Evolutionary conservation across 2,329 filamentous ascomycete genomes (phyloP), one percentile per base, ranked within the genome.

Genomic region (Akanthomyces lecanii): DNA sequence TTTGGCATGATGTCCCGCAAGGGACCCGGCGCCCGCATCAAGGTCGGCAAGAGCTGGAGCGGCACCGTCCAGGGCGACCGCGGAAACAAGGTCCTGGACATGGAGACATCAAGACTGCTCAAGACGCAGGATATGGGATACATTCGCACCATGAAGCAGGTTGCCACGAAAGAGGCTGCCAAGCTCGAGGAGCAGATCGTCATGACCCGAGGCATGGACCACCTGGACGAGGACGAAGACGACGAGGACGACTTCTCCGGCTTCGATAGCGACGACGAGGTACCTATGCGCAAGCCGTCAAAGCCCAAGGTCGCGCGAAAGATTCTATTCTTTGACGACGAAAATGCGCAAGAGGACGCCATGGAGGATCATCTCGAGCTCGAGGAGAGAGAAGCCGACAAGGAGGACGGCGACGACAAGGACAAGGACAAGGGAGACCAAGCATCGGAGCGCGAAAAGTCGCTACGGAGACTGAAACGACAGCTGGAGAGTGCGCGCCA

Each of bases 61-160:
- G 86, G 85, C 40, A 84, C 79, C 0, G 80, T 86, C 0, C 76
- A 81, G 63, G 85, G 83, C 55, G 82, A 86, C 70, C 78, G 85
- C 56, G 84, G 85, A 16, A 85, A 85, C 69, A 77, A 77, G 65
- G 77, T 78, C 4, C 70, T 89, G 71, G 78, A 81, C 55, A 71
- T 84, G 44, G 84, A 89, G 25, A 80, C 81, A 1, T 84, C 86
- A 28, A 79, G 86, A 23, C 76, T 89, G 25, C 80, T 89, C 66
- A 90, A 89, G 78, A 89, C 86, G 2, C 87, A 90, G 74, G 87
- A 90, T 69, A 72, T 87, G 36, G 86, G 82, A 2, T 89, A 89
- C 71, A 72, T 89, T 30, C 77, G 87, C 65, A 87, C 85, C 25
- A 83, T 85, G 78, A 78, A 83, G 63, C 87, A 86, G 67, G 79